Base-by-base conservation (phyloP, 768 basidiomycete genomes). In the Dioszegia aurantiaca region DNA sequence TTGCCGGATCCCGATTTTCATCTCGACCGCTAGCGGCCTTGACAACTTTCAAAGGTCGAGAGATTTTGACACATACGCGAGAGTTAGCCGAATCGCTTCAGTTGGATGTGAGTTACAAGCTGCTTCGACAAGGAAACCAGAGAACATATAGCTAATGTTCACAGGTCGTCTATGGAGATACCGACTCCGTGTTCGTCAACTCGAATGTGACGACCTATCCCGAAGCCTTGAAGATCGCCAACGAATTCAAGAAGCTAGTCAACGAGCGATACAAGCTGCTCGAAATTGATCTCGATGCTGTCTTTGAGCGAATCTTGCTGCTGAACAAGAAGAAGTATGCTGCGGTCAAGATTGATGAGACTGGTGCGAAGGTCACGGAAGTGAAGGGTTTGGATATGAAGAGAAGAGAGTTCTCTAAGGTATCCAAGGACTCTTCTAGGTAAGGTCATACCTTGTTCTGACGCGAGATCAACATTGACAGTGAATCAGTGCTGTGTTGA, bases 241-340 rank as follows among this genome's bases (percentile, higher is more conserved):
- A 83, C 4, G 85, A 87, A 37, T 88, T 99, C 82, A 98, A 98
- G 80, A 92, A 90, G 74, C 86, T 87, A 4, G 93, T 98, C 68
- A 99, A 99, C 69, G 90, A 98, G 58, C 85, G 88, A 19, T 98
- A 97, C 79, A 89, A 84, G 73, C 83, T 97, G 23, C 86, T 99
- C 44, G 95, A 99, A 74, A 99, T 99, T 60, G 95, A 99, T 72
- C 82, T 97, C 16, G 94, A 99, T 69, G 85, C 88, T 2, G 83
- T 98, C 33, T 99, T 99, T 80, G 85, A 94, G 70, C 85, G 95
- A 0, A 81, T 99, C 40, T 78, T 99, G 1, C 82, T 99, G 11
- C 79, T 99, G 54, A 94, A 98, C 72, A 99, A 99, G 83, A 99
- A 99, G 81, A 98, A 99, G 78, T 99, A 99, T 65, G 95, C 95